Evolutionary conservation across 768 basidiomycete species (phyloP).

Genomic region (Pleurotus salmoneostramineus): DNA sequence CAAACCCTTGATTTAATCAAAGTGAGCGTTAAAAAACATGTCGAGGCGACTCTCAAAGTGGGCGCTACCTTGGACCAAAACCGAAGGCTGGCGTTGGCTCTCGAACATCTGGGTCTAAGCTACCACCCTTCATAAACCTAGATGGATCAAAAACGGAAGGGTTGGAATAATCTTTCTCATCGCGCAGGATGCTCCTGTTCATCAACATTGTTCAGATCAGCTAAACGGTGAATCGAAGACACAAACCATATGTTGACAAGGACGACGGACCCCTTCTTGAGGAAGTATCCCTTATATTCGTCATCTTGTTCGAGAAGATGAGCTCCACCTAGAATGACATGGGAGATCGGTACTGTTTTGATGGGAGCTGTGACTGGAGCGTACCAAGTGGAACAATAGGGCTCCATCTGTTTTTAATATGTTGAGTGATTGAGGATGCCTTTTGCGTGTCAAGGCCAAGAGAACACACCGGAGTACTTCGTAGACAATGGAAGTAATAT

Average conservation of each 20-base stretch:
- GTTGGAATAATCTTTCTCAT: constrained; percentile 22
- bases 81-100: constrained; percentile 10
- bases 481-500: background rate
- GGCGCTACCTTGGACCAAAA: background rate
- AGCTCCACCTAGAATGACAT: background rate
- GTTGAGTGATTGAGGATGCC: background rate
- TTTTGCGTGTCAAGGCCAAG: background rate
- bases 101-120: constrained; percentile 9
- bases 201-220: background rate
- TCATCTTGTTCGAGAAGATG: background rate
- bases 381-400: background rate
- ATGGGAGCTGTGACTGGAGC: background rate
- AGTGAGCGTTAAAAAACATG: background rate
- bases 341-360: background rate
- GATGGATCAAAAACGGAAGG: constrained; percentile 26
- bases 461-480: background rate
- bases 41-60: background rate
- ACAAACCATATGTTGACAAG: background rate
- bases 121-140: constrained; percentile 22
- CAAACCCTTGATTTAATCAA: background rate
- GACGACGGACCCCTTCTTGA: background rate
- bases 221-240: background rate
- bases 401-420: background rate
- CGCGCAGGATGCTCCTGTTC: constrained; percentile 25
- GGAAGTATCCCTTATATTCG: background rate